Evolutionary conservation across 2,329 filamentous ascomycete species (phyloP), one percentile per base, ranked within the genome.

Genomic region (Alternaria sp.): DNA sequence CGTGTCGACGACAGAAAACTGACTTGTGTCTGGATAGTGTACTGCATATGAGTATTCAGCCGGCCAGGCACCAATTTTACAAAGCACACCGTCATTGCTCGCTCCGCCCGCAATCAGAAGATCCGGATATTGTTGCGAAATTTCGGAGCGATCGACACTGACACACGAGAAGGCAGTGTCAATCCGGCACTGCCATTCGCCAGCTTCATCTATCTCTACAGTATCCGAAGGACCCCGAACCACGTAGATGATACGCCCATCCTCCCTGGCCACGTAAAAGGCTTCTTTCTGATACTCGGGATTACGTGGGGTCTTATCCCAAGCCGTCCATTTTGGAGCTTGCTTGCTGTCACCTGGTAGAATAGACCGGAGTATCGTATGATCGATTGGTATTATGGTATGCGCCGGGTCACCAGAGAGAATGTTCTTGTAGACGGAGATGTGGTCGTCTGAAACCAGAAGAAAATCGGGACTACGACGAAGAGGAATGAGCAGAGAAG

Each of bases 181-280:
- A 47, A 96, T 90, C 61, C 91, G 92, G 69, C 90, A 91, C 53
- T 86, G 84, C 65, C 92, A 88, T 82, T 54, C 89, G 75, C 66
- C 70, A 55, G 86, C 81, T 46, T 84, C 85, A 7, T 68, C 65
- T 12, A 68, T 69, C 9, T 72, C 68, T 8, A 63, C 82, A 6
- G 79, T 78, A 49, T 81, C 76, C 32, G 60, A 54, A 6, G 84
- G 84, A 43, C 66, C 67, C 59, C 92, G 87, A 66, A 93, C 89
- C 5, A 94, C 79, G 65, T 90, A 91, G 54, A 89, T 86, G 9
- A 97, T 85, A 49, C 89, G 82, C 3, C 95, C 95, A 73, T 98
- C 94, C 79, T 98, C 94, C 55, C 94, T 88, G 11, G 91, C 91
- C 16, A 99, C 81, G 72, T 95, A 97, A 49, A 98, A 88, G 61